phyloP scores from a whole-genome alignment of 352 stramenopile species.

The Phytophthora foliorum region DNA sequence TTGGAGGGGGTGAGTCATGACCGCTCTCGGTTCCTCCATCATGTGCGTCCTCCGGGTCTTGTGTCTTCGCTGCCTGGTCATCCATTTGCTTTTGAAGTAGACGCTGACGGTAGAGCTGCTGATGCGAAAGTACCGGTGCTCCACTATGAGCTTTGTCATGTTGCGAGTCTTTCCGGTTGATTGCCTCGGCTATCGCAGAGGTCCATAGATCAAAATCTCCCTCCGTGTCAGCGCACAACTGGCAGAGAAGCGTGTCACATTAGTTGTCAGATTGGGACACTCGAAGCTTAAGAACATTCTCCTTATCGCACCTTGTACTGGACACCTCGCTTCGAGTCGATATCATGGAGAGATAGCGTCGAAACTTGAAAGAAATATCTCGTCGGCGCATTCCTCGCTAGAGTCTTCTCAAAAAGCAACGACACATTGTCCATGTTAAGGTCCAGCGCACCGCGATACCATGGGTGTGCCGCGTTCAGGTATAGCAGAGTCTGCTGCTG shows the following conservation, averaged over 20 bases:
- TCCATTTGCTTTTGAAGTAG: slow-evolving; percentile 67
- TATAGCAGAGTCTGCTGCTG: slow-evolving; percentile 72
- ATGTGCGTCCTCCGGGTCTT: slow-evolving; percentile 14
- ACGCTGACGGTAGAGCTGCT: slow-evolving; percentile 82
- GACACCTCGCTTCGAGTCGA: slow-evolving; percentile 83
- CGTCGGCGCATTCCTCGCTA: slow-evolving; percentile 80
- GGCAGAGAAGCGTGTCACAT: slow-evolving; percentile 25
- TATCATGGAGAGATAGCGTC: slow-evolving; percentile 76
- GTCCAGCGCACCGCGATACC: slow-evolving; percentile 83
- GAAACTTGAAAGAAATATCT: slow-evolving; percentile 90
- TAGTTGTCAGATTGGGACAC: slow-evolving; percentile 17
- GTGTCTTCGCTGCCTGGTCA: slow-evolving; percentile 28
- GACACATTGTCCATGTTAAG: slow-evolving; percentile 81
- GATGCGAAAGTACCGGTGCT: slow-evolving; percentile 63
- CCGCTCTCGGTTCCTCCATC: slow-evolving; percentile 16
- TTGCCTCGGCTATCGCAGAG: slow-evolving; percentile 73
- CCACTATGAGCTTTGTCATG: slow-evolving; percentile 30
- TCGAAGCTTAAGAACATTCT: neutral
- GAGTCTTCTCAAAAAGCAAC: slow-evolving; percentile 83
- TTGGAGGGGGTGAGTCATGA: slow-evolving; percentile 15
- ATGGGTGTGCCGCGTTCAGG: slow-evolving; percentile 80
- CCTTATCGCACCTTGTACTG: slow-evolving; percentile 77
- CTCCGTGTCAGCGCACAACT: slow-evolving; percentile 82
- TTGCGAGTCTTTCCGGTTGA: slow-evolving; percentile 77
- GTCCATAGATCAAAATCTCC: slow-evolving; percentile 86